A percentile compares a stretch with the other conserved stretches of the same genome.
Conservation (phyloP, 1,139 yeast species). For the Diutina catenulata region DNA sequence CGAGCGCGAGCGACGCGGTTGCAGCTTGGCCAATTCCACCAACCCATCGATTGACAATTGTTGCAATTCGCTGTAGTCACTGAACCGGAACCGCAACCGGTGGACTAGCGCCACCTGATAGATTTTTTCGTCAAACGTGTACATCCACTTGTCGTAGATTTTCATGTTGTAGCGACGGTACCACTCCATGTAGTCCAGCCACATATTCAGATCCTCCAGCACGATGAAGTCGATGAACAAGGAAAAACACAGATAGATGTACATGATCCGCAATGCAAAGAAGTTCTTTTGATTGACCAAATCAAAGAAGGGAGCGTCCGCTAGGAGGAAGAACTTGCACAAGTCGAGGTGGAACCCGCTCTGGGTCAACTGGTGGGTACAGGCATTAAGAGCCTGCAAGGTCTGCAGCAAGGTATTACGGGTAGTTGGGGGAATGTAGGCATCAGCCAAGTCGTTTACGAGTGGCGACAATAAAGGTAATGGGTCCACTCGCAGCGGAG, state of each 20-base stretch:
- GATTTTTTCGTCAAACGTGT: slow-evolving; percentile 13
- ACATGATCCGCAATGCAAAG: slow-evolving; percentile 18
- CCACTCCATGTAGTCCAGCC: slow-evolving; percentile 19
- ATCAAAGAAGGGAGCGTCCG: slow-evolving; percentile 12
- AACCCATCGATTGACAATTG: not conserved
- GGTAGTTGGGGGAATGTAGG: slow-evolving; percentile 9
- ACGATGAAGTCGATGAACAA: slow-evolving; percentile 15
- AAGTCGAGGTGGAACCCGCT: slow-evolving; percentile 19
- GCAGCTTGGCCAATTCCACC: not conserved
- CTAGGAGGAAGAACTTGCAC: slow-evolving; percentile 17
- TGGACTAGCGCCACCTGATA: not conserved
- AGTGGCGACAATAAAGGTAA: slow-evolving; percentile 7
- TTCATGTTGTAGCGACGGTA: slow-evolving; percentile 10
- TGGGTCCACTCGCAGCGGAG: slow-evolving; percentile 4
- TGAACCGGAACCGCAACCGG: not conserved
- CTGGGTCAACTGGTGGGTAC: slow-evolving; percentile 10
- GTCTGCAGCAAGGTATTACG: slow-evolving; percentile 9
- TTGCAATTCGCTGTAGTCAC: not conserved
- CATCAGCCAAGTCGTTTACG: slow-evolving; percentile 7
- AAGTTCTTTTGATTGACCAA: slow-evolving; percentile 13
- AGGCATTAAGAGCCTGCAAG: slow-evolving; percentile 10
- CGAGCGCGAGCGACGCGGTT: too few species aligned
- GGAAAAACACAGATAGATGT: slow-evolving; percentile 13
- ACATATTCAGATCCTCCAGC: slow-evolving; percentile 13
- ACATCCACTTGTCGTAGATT: slow-evolving; percentile 28